These are phyloP conservation scores for Nicotiana undulata DNA, from an alignment of 257 asterid genomes.

Conservation along the genomic window DNA sequence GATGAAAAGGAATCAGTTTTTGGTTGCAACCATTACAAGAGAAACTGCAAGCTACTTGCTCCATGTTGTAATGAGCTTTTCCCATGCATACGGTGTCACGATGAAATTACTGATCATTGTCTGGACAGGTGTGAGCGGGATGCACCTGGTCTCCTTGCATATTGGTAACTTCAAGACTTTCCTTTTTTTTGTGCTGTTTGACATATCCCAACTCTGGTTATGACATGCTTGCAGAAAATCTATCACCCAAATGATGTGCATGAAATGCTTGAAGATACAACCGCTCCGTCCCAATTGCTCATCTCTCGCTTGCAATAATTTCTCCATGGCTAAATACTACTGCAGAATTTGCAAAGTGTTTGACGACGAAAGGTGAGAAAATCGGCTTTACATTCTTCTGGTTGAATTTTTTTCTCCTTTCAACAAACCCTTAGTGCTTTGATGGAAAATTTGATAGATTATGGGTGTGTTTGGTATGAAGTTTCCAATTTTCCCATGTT, in stretches of 20 bases:
- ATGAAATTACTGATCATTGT: constrained; percentile 65
- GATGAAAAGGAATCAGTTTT: constrained; percentile 39
- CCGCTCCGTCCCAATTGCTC: constrained; percentile 52
- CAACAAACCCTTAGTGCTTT: too few species aligned
- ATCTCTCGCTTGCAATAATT: constrained; percentile 44
- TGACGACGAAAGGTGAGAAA: constrained; percentile 69
- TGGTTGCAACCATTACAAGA: constrained; percentile 80
- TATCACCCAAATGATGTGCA: constrained; percentile 76
- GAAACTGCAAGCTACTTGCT: constrained; percentile 69
- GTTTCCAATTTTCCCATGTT: too few species aligned
- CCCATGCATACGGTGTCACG: constrained; percentile 89
- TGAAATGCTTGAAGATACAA: constrained; percentile 72
- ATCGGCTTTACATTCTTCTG: constrained; percentile 1
- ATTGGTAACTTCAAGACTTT: constrained; percentile 7
- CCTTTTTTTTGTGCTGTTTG: neutral
- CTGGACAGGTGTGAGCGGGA: constrained; percentile 58
- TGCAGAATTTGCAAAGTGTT: constrained; percentile 76
- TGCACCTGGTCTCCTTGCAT: constrained; percentile 3
- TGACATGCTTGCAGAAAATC: constrained; percentile 49
- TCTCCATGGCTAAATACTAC: constrained; percentile 74
- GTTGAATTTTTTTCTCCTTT: neutral
- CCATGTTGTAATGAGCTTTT: constrained; percentile 73
- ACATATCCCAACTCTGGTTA: constrained; percentile 16
- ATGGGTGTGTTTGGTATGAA: too few species aligned
- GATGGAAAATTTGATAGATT: too few species aligned